These are phyloP conservation scores for Didymella keratinophila DNA, from an alignment of 2,329 filamentous ascomycete genomes.

Conservation along the genomic window DNA sequence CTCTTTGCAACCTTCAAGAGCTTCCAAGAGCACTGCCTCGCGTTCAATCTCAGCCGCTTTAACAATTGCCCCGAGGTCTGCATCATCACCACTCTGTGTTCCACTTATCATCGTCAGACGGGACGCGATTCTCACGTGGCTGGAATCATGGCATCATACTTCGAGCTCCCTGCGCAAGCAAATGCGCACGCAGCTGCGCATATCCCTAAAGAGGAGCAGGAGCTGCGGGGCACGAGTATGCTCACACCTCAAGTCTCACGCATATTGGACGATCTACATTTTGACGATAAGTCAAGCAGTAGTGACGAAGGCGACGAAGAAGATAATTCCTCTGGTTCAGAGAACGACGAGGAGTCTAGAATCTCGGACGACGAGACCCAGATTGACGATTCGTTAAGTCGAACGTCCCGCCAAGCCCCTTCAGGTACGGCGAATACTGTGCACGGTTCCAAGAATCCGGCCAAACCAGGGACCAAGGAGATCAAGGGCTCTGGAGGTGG, in stretches of 20 bases:
- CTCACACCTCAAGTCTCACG: conserved; percentile 43
- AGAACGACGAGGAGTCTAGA: conserved; percentile 22
- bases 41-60: conserved; percentile 15
- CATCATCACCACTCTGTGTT: conserved; percentile 14
- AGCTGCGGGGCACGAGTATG: conserved; percentile 31
- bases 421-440: conserved; percentile 9
- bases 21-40: conserved; percentile 19
- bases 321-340: conserved; percentile 2
- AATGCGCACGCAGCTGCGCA: conserved; percentile 23
- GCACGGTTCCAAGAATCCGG: conserved; percentile 21
- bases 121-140: conserved; percentile 8
- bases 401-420: conserved; percentile 18
- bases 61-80: conserved; percentile 1
- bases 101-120: conserved; percentile 10
- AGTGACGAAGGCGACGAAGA: conserved; percentile 26
- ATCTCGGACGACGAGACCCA: conserved; percentile 16
- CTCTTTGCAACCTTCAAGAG: conserved; percentile 16
- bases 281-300: conserved; percentile 39
- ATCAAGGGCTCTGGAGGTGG: conserved; percentile 9
- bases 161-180: conserved; percentile 38
- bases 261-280: conserved; percentile 38
- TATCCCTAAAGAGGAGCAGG: conserved; percentile 25
- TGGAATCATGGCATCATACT: conserved; percentile 47
- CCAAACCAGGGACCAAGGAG: conserved; percentile 23
- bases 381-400: conserved; percentile 15